Evolutionary conservation across 768 basidiomycete species (phyloP).

Genomic region (Gymnopilus junonius): DNA sequence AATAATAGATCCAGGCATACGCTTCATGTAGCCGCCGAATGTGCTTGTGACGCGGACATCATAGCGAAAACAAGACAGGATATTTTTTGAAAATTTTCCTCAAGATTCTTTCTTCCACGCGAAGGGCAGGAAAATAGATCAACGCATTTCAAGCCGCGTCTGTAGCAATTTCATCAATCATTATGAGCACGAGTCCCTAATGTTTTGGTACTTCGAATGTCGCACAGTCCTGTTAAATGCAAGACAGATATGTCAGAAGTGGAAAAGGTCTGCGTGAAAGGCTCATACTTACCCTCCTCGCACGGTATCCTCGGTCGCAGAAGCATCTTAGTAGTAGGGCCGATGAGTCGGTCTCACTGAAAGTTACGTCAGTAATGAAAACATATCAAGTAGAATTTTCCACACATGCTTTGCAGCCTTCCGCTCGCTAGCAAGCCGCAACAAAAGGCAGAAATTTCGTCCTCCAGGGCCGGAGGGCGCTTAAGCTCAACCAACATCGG

Average conservation of each 20-base stretch:
- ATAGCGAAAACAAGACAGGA: not conserved
- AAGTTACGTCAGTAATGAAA: no score
- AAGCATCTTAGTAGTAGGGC: constrained; percentile 38
- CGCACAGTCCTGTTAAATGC: constrained; percentile 32
- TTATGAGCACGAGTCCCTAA: constrained; percentile 29
- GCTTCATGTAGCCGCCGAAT: constrained; percentile 33
- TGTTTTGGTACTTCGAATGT: constrained; percentile 32
- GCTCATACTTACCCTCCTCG: constrained; percentile 37
- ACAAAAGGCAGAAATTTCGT: not conserved
- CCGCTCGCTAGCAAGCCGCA: not conserved
- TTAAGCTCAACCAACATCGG: not conserved
- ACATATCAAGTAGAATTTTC: not conserved
- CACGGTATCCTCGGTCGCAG: constrained; percentile 43
- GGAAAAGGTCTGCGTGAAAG: not conserved
- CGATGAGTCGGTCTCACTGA: no score
- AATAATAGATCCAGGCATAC: constrained; percentile 16
- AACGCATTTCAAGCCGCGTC: constrained; percentile 48
- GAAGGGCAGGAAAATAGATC: constrained; percentile 51
- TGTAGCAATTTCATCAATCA: constrained; percentile 35
- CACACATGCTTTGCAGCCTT: not conserved
- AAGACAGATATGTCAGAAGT: not conserved
- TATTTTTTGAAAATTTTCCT: constrained; percentile 27
- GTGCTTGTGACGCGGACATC: constrained; percentile 37
- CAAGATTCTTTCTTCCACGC: constrained; percentile 34
- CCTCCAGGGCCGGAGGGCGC: not conserved